A percentile compares a stretch with the other conserved stretches of the same genome.
Evolutionary conservation across 768 basidiomycete genomes (phyloP).

Genomic region (Tulasnella sp.): DNA sequence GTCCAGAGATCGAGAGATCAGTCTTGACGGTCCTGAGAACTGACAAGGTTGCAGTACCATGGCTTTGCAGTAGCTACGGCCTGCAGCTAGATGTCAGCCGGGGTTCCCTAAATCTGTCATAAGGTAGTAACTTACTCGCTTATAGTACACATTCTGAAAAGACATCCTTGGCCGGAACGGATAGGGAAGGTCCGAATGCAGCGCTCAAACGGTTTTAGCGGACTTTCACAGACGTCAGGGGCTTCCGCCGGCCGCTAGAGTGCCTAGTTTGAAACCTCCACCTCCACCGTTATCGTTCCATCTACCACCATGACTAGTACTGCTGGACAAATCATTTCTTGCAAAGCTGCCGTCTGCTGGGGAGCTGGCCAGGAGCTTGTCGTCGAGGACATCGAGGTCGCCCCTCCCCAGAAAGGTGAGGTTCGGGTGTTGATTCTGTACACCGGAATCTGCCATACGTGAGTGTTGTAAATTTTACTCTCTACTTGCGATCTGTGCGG

Average conservation of each 20-base stretch:
- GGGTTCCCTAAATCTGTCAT: too few relatives aligned
- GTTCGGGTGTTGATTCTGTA: constrained; percentile 91
- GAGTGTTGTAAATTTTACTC: constrained; percentile 27
- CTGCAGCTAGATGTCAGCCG: constrained; percentile 47
- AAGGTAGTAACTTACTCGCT: constrained; percentile 32
- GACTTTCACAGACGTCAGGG: background rate
- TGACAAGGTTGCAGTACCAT: constrained; percentile 47
- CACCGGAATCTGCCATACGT: constrained; percentile 96
- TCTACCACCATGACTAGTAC: constrained; percentile 16
- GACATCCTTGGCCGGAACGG: constrained; percentile 53
- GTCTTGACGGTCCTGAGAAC: constrained; percentile 21
- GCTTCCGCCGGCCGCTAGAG: background rate
- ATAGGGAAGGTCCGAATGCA: background rate
- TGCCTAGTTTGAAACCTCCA: constrained; percentile 1
- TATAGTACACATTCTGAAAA: constrained; percentile 61
- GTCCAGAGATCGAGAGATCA: background rate
- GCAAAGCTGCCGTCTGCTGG: constrained; percentile 97
- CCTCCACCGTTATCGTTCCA: background rate
- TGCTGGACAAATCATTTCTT: constrained; percentile 56
- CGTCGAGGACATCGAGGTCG: constrained; percentile 92
- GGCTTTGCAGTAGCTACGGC: constrained; percentile 75
- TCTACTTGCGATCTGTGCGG: background rate
- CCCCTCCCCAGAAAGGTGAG: constrained; percentile 86
- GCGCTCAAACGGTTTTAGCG: constrained; percentile 20
- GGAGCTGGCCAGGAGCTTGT: constrained; percentile 82